Percentiles rank a stretch among this genome's conserved stretches.
These are phyloP conservation scores for Flaveria robusta DNA, from an alignment of 129 eudicot species.

Conservation along the genomic window DNA sequence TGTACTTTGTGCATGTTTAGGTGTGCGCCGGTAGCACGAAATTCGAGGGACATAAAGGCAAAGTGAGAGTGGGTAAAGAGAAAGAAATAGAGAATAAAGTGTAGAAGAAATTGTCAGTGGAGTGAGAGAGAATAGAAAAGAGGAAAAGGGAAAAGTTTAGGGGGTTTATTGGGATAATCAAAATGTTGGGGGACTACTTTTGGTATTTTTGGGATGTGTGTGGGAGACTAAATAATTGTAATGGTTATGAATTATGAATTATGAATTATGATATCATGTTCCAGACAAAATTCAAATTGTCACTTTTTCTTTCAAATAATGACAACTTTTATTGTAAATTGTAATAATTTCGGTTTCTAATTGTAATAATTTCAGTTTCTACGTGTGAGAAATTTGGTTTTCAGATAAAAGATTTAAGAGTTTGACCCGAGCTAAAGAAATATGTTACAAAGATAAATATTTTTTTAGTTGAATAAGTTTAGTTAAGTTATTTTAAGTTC, in stretches of 20 bases:
- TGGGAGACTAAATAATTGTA: slow-evolving; percentile 83
- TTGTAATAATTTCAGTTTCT: too few relatives aligned
- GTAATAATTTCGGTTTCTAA: not conserved
- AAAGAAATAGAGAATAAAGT: slow-evolving; percentile 37
- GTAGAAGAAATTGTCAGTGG: slow-evolving; percentile 42
- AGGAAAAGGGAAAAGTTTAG: slow-evolving; percentile 32
- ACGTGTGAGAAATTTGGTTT: not conserved
- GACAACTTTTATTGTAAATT: not conserved
- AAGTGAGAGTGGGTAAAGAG: slow-evolving; percentile 24
- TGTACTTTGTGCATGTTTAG: slow-evolving; percentile 36
- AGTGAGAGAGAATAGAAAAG: slow-evolving; percentile 3
- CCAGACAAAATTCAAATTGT: slow-evolving; percentile 29
- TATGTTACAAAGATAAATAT: too few relatives aligned
- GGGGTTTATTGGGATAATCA: slow-evolving; percentile 67
- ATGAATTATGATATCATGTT: slow-evolving; percentile 54
- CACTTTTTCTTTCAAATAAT: not conserved
- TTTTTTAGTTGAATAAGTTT: not conserved
- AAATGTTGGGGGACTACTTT: slow-evolving; percentile 49
- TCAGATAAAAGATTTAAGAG: not conserved
- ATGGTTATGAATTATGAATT: slow-evolving; percentile 43
- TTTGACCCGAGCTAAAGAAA: not conserved
- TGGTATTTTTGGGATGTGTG: slow-evolving; percentile 41
- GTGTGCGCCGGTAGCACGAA: slow-evolving; percentile 44
- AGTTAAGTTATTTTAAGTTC: not conserved
- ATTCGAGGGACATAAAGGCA: slow-evolving; percentile 24